Base-by-base conservation (phyloP, 352 stramenopile species). In the Phytophthora rubi region DNA sequence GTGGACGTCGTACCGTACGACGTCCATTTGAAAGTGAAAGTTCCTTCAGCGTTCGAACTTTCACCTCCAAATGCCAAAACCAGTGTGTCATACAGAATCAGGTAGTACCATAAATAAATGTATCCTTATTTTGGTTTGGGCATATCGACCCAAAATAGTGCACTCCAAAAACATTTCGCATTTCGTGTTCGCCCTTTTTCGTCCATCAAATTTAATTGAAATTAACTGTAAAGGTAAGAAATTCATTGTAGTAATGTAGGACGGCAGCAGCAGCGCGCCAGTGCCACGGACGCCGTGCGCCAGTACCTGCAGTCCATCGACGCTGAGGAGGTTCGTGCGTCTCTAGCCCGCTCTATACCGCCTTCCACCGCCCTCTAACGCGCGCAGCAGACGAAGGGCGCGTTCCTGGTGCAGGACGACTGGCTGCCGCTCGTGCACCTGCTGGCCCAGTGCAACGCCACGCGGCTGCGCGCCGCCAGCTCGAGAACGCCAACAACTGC, bases 291-390 rank as follows among this genome's bases (percentile, higher is more conserved):
- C 77, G 79, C 86, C 35, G 85, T 93, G 54, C 73, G 70, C 56
- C 78, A 88, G 68, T 91, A 91, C 62, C 68, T 94, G 21, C 39
- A 71, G 42, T 76, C 74, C 32, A 86, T 93, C 42, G 83, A 90
- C 39, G 59, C 61, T 1, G 74, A 89, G 2, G 86, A 94, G 71
- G 86, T 94, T 32, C 28, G 68, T 65, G 33, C 33, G 9, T 15
- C 9, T 39, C 6, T 0, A 16, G 10, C 35, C 0, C 18, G 1
- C 42, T 15, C 13, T 13, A 21, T 13, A 33, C 45, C 23, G 37
- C 13, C 52, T 8, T 28, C 16, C 26, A 44, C 13, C 32, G 51
- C 21, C 8, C 26, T 15, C 42, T 53, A 44, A 48, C 52, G n/a
- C 2, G 35, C 35, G 35, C 1, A 13, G 7, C 16, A 87, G 59